Evolutionary conservation across 2,329 filamentous ascomycete species (phyloP).

Genomic region (Talaromyces islandicus): DNA sequence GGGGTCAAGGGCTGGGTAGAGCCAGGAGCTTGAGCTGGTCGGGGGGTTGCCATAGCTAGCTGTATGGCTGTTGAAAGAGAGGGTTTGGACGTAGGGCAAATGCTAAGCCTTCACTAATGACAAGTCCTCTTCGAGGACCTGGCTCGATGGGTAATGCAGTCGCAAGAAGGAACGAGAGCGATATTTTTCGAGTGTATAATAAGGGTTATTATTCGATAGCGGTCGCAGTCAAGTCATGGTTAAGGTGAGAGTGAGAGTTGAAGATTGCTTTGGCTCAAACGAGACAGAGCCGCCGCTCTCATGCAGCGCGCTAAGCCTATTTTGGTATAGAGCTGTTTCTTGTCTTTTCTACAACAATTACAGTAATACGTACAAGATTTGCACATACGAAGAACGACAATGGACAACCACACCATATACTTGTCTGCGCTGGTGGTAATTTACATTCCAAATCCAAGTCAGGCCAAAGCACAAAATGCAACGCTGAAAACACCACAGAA

Average conservation of each 20-base stretch:
- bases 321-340: not conserved
- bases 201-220: not conserved
- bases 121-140: not conserved
- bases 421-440: not conserved
- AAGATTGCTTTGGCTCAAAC: not conserved
- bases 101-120: not conserved
- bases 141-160: not conserved
- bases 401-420: not conserved
- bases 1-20: conserved; percentile 37
- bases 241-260: not conserved
- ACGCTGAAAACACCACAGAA: not conserved
- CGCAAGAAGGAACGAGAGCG: not conserved
- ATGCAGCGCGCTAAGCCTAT: not conserved
- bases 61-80: not conserved
- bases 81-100: not conserved
- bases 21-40: conserved; percentile 24
- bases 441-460: not conserved
- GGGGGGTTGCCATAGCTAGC: conserved; percentile 29
- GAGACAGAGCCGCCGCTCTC: not conserved
- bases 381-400: not conserved
- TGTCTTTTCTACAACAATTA: not conserved
- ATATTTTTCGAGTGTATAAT: not conserved
- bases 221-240: not conserved
- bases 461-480: not conserved
- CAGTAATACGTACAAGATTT: no score